Conservation (phyloP, 768 basidiomycete genomes). For the Psilocybe tampanensis region DNA sequence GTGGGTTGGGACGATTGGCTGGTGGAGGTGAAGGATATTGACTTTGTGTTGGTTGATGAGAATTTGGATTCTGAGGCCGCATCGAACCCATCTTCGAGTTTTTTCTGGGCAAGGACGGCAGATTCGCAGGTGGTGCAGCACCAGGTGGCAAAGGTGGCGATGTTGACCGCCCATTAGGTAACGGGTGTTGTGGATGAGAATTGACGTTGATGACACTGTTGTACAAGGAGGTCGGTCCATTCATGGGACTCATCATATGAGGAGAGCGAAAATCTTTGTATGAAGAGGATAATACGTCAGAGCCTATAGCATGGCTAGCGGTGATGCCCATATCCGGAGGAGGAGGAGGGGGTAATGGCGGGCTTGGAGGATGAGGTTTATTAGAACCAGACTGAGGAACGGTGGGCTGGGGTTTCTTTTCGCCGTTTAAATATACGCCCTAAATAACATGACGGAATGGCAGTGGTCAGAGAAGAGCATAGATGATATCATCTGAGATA, state of each 20-base stretch:
- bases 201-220: not conserved
- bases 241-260: slow-evolving; percentile 8
- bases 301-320: slow-evolving; percentile 14
- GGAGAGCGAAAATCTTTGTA: slow-evolving; percentile 23
- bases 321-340: slow-evolving; percentile 16
- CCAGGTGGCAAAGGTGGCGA: slow-evolving; percentile 21
- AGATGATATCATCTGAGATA: slow-evolving; percentile 23
- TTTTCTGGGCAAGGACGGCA: not conserved
- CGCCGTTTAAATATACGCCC: slow-evolving; percentile 17
- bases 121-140: slow-evolving; percentile 15
- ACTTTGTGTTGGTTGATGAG: slow-evolving; percentile 1
- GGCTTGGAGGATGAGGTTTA: slow-evolving; percentile 12
- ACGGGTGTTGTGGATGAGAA: slow-evolving; percentile 10
- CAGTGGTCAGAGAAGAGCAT: not conserved
- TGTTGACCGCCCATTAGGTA: slow-evolving; percentile 5
- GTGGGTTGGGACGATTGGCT: not conserved
- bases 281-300: slow-evolving; percentile 16
- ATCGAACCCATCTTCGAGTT: slow-evolving; percentile 1
- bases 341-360: slow-evolving; percentile 15
- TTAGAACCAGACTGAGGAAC: slow-evolving; percentile 9
- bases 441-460: slow-evolving; percentile 9
- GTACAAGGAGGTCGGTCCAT: slow-evolving; percentile 2
- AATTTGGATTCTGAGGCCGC: not conserved
- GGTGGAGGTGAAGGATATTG: slow-evolving; percentile 1
- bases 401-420: slow-evolving; percentile 8